Percentiles rank a stretch among this genome's conserved stretches.
Evolutionary conservation across 768 basidiomycete genomes (phyloP).

Genomic region (Trametes villosa): DNA sequence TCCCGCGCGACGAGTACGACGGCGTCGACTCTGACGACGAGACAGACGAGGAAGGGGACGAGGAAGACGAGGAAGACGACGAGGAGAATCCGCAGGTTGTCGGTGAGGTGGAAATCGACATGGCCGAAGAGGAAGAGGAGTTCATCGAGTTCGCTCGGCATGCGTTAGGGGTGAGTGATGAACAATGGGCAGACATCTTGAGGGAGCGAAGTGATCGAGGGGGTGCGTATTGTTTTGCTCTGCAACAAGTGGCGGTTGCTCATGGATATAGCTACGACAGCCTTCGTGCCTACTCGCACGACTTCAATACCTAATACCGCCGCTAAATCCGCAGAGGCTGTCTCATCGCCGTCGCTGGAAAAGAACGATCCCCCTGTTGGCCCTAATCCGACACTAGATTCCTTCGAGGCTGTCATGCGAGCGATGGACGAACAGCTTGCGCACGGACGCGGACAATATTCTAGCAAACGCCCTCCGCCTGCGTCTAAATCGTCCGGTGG

Average conservation of each 20-base stretch:
- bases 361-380: constrained; percentile 40
- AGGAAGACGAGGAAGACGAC: constrained; percentile 63
- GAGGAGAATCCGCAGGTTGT: constrained; percentile 85
- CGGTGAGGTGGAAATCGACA: constrained; percentile 85
- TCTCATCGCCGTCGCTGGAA: not conserved
- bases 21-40: constrained; percentile 94
- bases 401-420: constrained; percentile 95
- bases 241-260: not conserved
- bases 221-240: constrained; percentile 54
- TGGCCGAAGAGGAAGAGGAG: constrained; percentile 92
- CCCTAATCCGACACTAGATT: constrained; percentile 76
- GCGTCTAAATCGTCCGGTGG: not conserved
- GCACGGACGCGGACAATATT: constrained; percentile 42
- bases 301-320: not conserved
- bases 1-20: constrained; percentile 85
- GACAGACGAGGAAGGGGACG: constrained; percentile 63
- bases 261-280: constrained; percentile 1
- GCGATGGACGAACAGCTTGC: constrained; percentile 90
- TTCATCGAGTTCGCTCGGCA: constrained; percentile 95
- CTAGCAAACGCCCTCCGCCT: not conserved
- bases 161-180: constrained; percentile 83
- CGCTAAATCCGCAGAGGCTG: not conserved
- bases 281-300: constrained; percentile 31
- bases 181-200: constrained; percentile 90
- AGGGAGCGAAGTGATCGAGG: constrained; percentile 77